Base-by-base conservation (phyloP, 495 filamentous ascomycete species). In the Podospora tetraspora region DNA sequence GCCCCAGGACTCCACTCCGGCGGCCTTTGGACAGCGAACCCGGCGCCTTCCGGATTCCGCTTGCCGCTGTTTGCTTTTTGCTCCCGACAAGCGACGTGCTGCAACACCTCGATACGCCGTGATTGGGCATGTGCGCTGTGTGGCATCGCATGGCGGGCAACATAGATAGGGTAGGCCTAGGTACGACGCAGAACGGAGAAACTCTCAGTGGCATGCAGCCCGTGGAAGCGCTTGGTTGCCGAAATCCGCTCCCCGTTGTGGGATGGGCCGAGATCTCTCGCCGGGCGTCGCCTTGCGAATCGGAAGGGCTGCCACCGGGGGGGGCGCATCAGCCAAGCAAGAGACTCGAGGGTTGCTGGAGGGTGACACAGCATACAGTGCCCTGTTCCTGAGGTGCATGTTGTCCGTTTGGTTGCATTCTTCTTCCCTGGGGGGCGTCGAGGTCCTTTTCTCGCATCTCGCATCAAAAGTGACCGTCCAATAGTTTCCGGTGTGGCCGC, bases 231-330 rank as follows among this genome's bases (percentile, higher is more conserved):
- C 22, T 32, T 71, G 61, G 69, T 37, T 71, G 66, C 69, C 66
- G 69, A 68, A 59, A 68, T 58, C 69, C 69, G 69, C 52, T 37
- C 43, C 43, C 25, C 29, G 19, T 57, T 57, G 57, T 16, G 43
- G 57, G 23, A 16, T 43, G 13, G 58, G 23, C 61, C 23, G 59
- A 59, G 59, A 57, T 62, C 63, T 61, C 27, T 58, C 37, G 57
- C 70, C 66, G 59, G 22, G 27, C 21, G 22, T 21, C 37, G 16
- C 59, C 30, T 66, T 68, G 70, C 70, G 70, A 71, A 71, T 71
- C 70, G 70, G 70, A 71, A 71, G 24, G 58, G 61, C 70, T 71
- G 66, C 34, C 66, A 68, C 66, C 24, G 60, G 7, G 27, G 27
- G 24, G 66, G 59, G 23, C 21, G 23, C 61, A 37, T 58, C 63